Conservation (phyloP, 768 basidiomycete genomes). For the Pholiota microspora region DNA sequence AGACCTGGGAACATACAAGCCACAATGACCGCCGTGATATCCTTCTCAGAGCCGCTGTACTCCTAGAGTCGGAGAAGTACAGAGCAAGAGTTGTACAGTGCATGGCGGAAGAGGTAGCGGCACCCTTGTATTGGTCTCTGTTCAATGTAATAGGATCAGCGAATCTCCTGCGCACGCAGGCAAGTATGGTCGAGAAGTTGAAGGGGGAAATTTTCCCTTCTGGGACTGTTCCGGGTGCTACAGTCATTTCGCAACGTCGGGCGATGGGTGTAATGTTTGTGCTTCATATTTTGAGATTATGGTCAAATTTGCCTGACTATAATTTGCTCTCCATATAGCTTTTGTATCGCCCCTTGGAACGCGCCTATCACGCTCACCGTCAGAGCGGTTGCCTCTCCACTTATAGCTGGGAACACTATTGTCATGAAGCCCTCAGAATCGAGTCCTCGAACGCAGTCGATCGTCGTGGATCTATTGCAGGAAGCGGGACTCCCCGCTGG, state of each 20-base stretch:
- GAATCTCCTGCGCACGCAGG: slow-evolving; percentile 28
- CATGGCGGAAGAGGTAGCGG: slow-evolving; percentile 38
- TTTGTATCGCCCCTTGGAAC: slow-evolving; percentile 59
- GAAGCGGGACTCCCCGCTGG: slow-evolving; percentile 63
- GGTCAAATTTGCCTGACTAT: not conserved
- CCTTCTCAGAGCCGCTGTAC: slow-evolving; percentile 46
- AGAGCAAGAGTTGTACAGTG: slow-evolving; percentile 30
- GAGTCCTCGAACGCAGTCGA: slow-evolving; percentile 44
- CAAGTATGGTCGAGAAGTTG: slow-evolving; percentile 33
- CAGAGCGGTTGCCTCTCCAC: slow-evolving; percentile 41
- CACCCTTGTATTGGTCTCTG: slow-evolving; percentile 24
- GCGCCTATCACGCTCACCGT: slow-evolving; percentile 44
- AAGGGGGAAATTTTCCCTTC: slow-evolving; percentile 45
- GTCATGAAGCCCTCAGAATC: slow-evolving; percentile 52
- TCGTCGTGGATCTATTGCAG: slow-evolving; percentile 45
- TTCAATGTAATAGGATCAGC: slow-evolving; percentile 25
- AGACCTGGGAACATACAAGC: slow-evolving; percentile 42
- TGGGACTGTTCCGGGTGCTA: slow-evolving; percentile 37
- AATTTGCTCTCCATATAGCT: slow-evolving; percentile 35
- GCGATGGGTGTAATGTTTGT: slow-evolving; percentile 54
- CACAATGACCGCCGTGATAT: slow-evolving; percentile 38
- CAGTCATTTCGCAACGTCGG: slow-evolving; percentile 41
- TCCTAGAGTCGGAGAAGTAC: slow-evolving; percentile 42
- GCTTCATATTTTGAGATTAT: not conserved
- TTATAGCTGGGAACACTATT: slow-evolving; percentile 57